Base-by-base conservation (phyloP, 371 early-diverging fungal species). In the Parasitella parasitica region DNA sequence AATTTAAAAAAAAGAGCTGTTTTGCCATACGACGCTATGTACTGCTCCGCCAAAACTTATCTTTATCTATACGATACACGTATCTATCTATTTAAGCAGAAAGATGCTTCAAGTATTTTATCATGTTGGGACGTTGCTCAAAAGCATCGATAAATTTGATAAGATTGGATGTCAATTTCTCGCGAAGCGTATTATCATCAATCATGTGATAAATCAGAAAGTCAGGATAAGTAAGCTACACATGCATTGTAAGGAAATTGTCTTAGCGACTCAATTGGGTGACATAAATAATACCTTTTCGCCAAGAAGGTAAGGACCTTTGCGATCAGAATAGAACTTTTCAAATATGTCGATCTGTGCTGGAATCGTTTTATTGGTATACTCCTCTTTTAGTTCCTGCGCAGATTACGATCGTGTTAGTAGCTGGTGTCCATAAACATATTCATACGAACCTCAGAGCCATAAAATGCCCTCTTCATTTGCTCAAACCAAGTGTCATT, bases 301-400 rank as follows among this genome's bases (percentile, higher is more conserved):
- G 11, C 70, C 73, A 20, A 70, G 35, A 4, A 61, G 3, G 53
- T 64, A 73, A 5, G 71, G 71, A 0, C 74, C 74, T 6, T 63
- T 54, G 8, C 38, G 36, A n/a, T 36, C 39, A 12, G 63, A 57
- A 9, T 53, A 59, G 12, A 43, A 66, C 6, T 53, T 53, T 3
- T 74, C 71, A 57, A 67, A 66, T 3, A 60, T 35, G 8, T 1
- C 32, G 12, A 68, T 24, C n/a, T 63, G 63, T 28, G 28, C 27
- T n/a, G 66, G 56, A 13, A 32, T 35, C 7, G 24, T 32, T 0
- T 32, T 24, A 1, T 62, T 26, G 22, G 0, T 9, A n/a, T 63
- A 30, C 4, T 53, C 6, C 8, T 24, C 39, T 16, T 52, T 57
- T 6, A 32, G 24, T 41, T 56, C 54, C 46, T 62, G 16, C 18